Evolutionary conservation across 371 early-diverging fungal species (phyloP).

Genomic region (Sporodiniella umbellata): DNA sequence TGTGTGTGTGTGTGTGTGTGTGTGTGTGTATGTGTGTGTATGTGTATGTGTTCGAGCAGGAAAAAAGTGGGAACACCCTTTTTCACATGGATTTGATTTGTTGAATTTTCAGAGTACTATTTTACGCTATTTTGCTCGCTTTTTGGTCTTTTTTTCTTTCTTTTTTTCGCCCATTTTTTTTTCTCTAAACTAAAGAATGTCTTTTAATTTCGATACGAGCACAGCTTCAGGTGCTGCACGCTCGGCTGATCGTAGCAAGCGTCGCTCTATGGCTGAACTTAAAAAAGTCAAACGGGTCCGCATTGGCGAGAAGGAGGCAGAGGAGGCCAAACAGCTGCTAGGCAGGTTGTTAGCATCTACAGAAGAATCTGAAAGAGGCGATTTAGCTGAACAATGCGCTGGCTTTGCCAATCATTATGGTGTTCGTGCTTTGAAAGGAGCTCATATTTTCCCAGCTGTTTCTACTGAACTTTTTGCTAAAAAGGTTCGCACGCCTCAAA

Average conservation of each 20-base stretch:
- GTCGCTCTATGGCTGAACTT: conserved; percentile 24
- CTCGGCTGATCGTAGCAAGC: conserved; percentile 35
- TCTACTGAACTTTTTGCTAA: conserved; percentile 60
- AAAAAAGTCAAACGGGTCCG: conserved; percentile 35
- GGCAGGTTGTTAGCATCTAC: conserved; percentile 23
- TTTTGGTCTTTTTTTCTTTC: conserved; percentile 5
- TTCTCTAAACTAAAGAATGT: conserved; percentile 18
- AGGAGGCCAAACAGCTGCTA: conserved; percentile 39
- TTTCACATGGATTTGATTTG: not conserved
- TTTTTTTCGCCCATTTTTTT: conserved; percentile 1
- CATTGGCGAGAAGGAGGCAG: conserved; percentile 41
- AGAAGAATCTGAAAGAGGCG: conserved; percentile 27
- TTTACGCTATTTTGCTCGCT: not conserved
- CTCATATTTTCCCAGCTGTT: conserved; percentile 56
- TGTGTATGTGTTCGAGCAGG: not conserved
- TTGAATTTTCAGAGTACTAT: not conserved
- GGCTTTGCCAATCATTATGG: conserved; percentile 46
- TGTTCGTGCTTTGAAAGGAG: conserved; percentile 53
- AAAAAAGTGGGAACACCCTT: not conserved
- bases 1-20: too few species aligned
- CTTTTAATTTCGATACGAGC: conserved; percentile 29
- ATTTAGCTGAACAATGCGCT: conserved; percentile 33
- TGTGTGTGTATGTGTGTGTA: too few species aligned
- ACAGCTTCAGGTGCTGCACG: conserved; percentile 41
- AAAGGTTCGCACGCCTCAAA: conserved; percentile 68